A percentile compares a stretch with the other conserved stretches of the same genome.
Conservation (phyloP, 202 grass and related monocot genomes). For the Carex arenaria region DNA sequence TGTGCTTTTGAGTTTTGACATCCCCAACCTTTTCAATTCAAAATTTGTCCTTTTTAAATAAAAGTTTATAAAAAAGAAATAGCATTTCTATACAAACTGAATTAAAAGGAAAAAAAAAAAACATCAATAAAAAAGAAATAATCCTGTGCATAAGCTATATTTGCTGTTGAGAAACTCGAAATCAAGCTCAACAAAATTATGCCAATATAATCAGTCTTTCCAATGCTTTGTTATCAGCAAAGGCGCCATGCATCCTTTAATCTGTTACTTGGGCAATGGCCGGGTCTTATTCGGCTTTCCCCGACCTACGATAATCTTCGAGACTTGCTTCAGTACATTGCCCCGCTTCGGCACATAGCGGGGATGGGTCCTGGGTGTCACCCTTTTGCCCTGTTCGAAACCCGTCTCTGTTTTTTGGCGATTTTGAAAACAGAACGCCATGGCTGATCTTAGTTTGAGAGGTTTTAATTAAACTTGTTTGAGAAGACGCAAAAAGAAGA, state of each 20-base stretch:
- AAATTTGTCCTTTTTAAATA: background rate
- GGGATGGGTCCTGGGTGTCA: conserved; percentile 11
- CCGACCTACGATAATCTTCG: conserved; percentile 25
- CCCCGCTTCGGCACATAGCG: conserved; percentile 48
- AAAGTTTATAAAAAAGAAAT: background rate
- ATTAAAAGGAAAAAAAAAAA: background rate
- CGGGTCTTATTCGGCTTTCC: conserved; percentile 30
- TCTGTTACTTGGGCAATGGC: conserved; percentile 31
- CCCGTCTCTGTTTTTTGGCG: background rate
- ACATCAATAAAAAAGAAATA: background rate
- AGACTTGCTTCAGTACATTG: conserved; percentile 31
- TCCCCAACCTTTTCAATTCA: background rate
- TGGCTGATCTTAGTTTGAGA: background rate
- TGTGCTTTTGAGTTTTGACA: background rate
- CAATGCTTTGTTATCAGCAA: background rate
- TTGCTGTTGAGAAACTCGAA: background rate
- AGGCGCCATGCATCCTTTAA: background rate
- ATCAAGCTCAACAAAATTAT: background rate
- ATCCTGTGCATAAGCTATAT: background rate
- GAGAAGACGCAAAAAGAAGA: background rate
- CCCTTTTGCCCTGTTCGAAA: background rate
- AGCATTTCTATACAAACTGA: background rate
- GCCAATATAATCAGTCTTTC: background rate
- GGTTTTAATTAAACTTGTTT: too few species aligned
- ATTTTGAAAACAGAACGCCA: background rate